phyloP scores from a whole-genome alignment of 305 asterid genomes.

The Ruellia speciosa region DNA sequence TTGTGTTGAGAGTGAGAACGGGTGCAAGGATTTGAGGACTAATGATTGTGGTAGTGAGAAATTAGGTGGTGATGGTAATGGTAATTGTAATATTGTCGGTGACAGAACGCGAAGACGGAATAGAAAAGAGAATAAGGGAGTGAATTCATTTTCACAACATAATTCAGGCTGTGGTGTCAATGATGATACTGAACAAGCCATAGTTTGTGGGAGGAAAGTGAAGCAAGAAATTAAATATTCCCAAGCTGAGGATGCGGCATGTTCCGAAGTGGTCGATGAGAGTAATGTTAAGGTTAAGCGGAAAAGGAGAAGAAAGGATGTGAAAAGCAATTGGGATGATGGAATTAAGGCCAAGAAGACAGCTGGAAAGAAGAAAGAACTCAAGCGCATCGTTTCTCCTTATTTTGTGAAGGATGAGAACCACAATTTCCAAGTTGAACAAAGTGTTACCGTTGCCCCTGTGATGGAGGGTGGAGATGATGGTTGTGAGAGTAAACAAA shows the following conservation, averaged over 20 bases:
- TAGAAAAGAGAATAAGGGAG: slow-evolving; percentile 2
- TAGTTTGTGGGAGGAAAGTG: slow-evolving; percentile 10
- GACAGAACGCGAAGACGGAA: not conserved
- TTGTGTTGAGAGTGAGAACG: too few species aligned
- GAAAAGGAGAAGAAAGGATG: not conserved
- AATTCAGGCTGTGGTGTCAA: not conserved
- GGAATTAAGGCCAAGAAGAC: not conserved
- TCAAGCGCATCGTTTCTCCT: not conserved
- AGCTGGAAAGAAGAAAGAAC: not conserved
- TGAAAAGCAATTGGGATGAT: not conserved
- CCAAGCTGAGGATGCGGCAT: not conserved
- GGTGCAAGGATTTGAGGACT: not conserved
- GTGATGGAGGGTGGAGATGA: not conserved
- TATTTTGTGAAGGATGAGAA: slow-evolving; percentile 3
- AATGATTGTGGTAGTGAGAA: not conserved
- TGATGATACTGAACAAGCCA: not conserved
- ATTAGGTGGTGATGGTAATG: not conserved
- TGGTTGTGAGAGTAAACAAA: slow-evolving; percentile 4
- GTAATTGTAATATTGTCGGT: not conserved
- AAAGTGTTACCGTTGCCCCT: not conserved
- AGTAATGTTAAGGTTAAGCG: not conserved
- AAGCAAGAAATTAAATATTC: slow-evolving; percentile 9
- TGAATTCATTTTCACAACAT: not conserved
- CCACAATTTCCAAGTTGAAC: not conserved
- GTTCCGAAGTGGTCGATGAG: not conserved